Base-by-base conservation (phyloP, 2,329 filamentous ascomycete species). In the Botrytis byssoidea region DNA sequence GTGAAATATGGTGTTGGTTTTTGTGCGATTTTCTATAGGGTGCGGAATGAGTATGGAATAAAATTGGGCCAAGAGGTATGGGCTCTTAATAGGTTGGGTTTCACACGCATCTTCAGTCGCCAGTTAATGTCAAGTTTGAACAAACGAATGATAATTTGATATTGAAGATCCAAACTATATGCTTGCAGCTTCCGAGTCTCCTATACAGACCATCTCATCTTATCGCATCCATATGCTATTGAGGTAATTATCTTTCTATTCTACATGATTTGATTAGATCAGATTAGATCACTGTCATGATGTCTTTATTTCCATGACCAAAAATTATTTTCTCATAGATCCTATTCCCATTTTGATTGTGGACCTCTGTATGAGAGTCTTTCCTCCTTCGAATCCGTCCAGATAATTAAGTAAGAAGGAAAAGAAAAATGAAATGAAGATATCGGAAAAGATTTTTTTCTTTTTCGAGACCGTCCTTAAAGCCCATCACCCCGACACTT, bases 161-260 rank as follows among this genome's bases (percentile, higher is more conserved):
- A 68, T 69, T 32, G 18, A 42, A 57, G 22, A 57, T 57, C 25
- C 37, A 57, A 69, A 37, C 66, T 57, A 59, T 12, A 32, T 59
- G 66, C n/a, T 37, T 69, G 48, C 20, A n/a, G 66, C 37, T 51
- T 51, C n/a, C 68, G 22, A 29, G 32, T 46, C 69, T 29, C 44
- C 57, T 60, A 40, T 51, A 35, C 69, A 51, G 44, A 63, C 37
- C 25, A 65, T 40, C 4, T 25, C 69, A 40, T 71, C 67, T 25
- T n/a, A 57, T 69, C n/a, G 48, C 42, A 65, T 66, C 59, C 59
- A 32, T 57, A 69, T 57, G 66, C 48, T 14, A 44, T 44, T 44
- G 65, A 57, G 40, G 32, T 69, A 44, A 69, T 69, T 42, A 57
- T 57, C 18, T 57, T 44, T 57, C 66, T 69, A 69, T 69, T 69